phyloP scores from a whole-genome alignment of 2,329 filamentous ascomycete genomes.

The Alternaria panax region DNA sequence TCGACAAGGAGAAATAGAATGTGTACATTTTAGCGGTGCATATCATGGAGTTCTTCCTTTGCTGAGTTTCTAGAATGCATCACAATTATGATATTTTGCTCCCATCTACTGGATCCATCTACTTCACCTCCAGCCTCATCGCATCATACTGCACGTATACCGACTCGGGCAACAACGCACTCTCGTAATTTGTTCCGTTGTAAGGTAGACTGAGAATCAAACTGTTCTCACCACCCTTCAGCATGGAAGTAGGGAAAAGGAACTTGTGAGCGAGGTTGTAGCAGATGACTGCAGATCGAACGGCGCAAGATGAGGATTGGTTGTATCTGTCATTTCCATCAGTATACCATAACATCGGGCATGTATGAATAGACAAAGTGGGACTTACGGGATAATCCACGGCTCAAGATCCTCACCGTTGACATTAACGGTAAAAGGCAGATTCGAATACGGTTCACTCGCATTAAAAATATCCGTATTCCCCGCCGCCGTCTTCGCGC shows the following conservation, averaged over 20 bases:
- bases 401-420: conserved; percentile 57
- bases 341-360: conserved; percentile 22
- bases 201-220: conserved; percentile 66
- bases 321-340: conserved; percentile 53
- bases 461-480: conserved; percentile 68
- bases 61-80: not conserved
- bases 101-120: conserved; percentile 7
- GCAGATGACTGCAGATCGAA: conserved; percentile 66
- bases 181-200: conserved; percentile 62
- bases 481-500: conserved; percentile 67
- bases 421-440: conserved; percentile 60
- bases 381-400: conserved; percentile 64
- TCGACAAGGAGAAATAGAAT: not conserved
- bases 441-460: conserved; percentile 60
- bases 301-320: conserved; percentile 66
- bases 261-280: conserved; percentile 69
- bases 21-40: conserved; percentile 8
- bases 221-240: conserved; percentile 63
- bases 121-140: conserved; percentile 64
- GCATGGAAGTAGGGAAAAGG: conserved; percentile 58
- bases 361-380: no score
- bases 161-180: conserved; percentile 56
- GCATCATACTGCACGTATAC: conserved; percentile 73
- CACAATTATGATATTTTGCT: not conserved
- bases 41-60: not conserved